These are phyloP conservation scores for Phaeosphaeriaceae sp. DNA, from an alignment of 2,329 filamentous ascomycete species.

Conservation along the genomic window DNA sequence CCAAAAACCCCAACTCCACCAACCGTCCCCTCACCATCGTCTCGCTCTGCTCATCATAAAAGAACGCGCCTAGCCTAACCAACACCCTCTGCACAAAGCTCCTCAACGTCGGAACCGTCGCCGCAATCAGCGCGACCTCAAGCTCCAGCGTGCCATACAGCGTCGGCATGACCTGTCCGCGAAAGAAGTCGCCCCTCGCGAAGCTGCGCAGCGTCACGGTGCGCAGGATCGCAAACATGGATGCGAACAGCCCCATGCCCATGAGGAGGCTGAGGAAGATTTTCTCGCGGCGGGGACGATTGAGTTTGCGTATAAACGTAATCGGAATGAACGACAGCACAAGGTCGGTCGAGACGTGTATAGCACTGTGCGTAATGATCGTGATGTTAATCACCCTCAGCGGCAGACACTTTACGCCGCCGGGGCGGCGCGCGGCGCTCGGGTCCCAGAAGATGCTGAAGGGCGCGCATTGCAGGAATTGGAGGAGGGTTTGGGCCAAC, in stretches of 20 bases:
- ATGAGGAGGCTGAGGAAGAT: constrained; percentile 31
- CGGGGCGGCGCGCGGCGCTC: constrained; percentile 7
- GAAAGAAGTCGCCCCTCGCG: constrained; percentile 23
- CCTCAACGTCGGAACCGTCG: constrained; percentile 37
- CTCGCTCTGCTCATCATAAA: constrained; percentile 26
- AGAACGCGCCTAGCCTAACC: constrained; percentile 19
- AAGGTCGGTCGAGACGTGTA: constrained; percentile 27
- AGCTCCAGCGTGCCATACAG: constrained; percentile 34
- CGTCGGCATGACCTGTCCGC: constrained; percentile 24
- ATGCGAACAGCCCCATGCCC: constrained; percentile 32
- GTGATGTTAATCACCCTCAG: constrained; percentile 27
- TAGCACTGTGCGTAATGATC: constrained; percentile 25
- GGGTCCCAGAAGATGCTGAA: constrained; percentile 37
- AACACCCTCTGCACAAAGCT: constrained; percentile 23
- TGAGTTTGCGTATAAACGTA: constrained; percentile 28
- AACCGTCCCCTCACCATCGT: constrained; percentile 16
- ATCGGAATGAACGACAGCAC: constrained; percentile 30
- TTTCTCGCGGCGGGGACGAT: constrained; percentile 29
- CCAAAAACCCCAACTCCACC: constrained; percentile 22
- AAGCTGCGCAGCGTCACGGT: constrained; percentile 25
- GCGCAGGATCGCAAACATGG: constrained; percentile 27
- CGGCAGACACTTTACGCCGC: constrained; percentile 20
- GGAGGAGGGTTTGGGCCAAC: constrained; percentile 27
- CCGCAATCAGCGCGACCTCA: constrained; percentile 35
- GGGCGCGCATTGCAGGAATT: constrained; percentile 35